Conservation (phyloP, 2,329 filamentous ascomycete species). For the Exserohilum rostratum region DNA sequence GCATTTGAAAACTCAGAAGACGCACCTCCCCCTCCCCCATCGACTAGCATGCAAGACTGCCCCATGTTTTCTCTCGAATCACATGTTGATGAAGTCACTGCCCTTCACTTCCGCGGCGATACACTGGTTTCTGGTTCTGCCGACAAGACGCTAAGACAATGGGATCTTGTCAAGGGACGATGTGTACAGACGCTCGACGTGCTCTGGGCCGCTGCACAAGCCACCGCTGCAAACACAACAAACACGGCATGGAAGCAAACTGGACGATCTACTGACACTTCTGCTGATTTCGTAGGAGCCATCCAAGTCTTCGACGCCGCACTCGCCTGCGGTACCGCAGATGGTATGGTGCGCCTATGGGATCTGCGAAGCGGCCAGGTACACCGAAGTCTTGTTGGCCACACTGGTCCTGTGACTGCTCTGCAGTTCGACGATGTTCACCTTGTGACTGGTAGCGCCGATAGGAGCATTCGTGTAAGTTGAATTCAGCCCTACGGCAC, state of each 20-base stretch:
- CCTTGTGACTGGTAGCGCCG: constrained; percentile 88
- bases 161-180: constrained; percentile 96
- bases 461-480: constrained; percentile 91
- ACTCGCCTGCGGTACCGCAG: constrained; percentile 92
- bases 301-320: constrained; percentile 96
- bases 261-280: constrained; percentile 66
- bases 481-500: background rate
- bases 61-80: constrained; percentile 85
- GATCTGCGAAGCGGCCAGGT: constrained; percentile 96
- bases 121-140: constrained; percentile 93
- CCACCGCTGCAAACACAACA: constrained; percentile 65
- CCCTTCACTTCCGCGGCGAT: constrained; percentile 86
- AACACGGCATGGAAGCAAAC: constrained; percentile 74
- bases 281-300: constrained; percentile 91
- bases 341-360: constrained; percentile 97
- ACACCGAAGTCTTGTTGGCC: constrained; percentile 92
- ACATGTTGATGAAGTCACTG: constrained; percentile 93
- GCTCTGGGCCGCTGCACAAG: constrained; percentile 95
- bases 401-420: constrained; percentile 92
- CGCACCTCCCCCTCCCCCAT: constrained; percentile 69
- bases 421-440: constrained; percentile 97
- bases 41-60: constrained; percentile 86
- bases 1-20: constrained; percentile 75
- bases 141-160: constrained; percentile 96
- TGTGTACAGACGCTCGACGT: constrained; percentile 98